Base-by-base conservation (phyloP, 2,329 filamentous ascomycete species). In the Venturia asperata region DNA sequence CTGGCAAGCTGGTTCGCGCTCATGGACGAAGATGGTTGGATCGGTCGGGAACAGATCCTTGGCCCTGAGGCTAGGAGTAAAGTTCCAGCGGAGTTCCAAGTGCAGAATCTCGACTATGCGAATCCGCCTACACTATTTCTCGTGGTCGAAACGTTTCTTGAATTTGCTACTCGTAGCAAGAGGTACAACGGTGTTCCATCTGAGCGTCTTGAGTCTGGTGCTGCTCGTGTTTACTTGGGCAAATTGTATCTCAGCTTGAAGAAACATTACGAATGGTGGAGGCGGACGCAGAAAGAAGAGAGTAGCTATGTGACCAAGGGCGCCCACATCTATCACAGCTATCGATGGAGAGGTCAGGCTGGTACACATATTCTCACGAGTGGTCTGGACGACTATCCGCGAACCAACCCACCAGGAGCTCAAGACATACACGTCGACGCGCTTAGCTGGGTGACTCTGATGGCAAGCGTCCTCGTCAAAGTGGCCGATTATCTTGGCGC, bases 11-110 rank as follows among this genome's bases (percentile, higher is more conserved):
- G 94, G 94, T 95, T 95, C 79, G 91, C 88, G 68, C 84, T 96
- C 21, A 96, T 97, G 85, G 94, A 99, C 69, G 89, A 94, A 19
- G 92, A 97, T 74, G 94, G 94, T 64, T 99, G 94, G 94, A 97
- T 99, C 73, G 91, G 88, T 3, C 88, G 94, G 63, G 94, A 99
- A 79, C 92, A 97, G 77, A 97, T 99, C 67, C 84, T 99, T 1
- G 94, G 94, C 1, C 77, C 84, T 2, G 94, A 99, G 78, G 94
- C 94, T 60, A 87, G 93, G 68, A 96, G 89, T 82, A 97, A 97
- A 77, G 94, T 99, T 1, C 94, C 94, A 0, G 76, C 82, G 5
- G 92, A 97, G 76, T 99, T 99, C 75, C 92, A 96, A 71, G 85
- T 92, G 17, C 94, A 97, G 73, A 97, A 97, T 73, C 93, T 94